These are phyloP conservation scores for Hyphopichia homilentoma DNA, from an alignment of 805 yeast genomes.

Conservation along the genomic window DNA sequence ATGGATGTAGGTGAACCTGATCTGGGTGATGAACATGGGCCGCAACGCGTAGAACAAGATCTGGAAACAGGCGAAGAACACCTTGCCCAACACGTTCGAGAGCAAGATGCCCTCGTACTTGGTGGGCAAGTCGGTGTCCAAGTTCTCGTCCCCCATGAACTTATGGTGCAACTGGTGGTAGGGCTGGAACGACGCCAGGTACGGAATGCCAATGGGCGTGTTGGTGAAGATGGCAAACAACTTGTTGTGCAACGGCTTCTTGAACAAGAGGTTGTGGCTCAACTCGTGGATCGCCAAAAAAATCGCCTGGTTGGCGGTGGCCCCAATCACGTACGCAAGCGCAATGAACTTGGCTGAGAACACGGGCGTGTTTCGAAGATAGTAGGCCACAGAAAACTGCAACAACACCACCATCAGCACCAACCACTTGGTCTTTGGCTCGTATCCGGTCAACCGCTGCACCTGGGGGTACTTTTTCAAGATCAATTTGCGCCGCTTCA, in stretches of 20 bases:
- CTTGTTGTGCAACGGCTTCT: slow-evolving; percentile 71
- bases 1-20: slow-evolving; percentile 74
- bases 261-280: slow-evolving; percentile 81
- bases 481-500: slow-evolving; percentile 66
- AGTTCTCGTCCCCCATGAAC: slow-evolving; percentile 76
- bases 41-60: slow-evolving; percentile 84
- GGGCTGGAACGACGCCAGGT: slow-evolving; percentile 83
- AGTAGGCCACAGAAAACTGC: slow-evolving; percentile 66
- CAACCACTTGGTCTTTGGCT: slow-evolving; percentile 79
- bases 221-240: slow-evolving; percentile 74
- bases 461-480: slow-evolving; percentile 76
- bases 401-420: slow-evolving; percentile 59
- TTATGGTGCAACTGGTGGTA: slow-evolving; percentile 92
- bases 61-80: slow-evolving; percentile 87
- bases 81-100: slow-evolving; percentile 78
- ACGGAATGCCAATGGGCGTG: slow-evolving; percentile 86
- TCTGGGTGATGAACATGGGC: slow-evolving; percentile 79
- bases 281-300: slow-evolving; percentile 88
- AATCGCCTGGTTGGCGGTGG: slow-evolving; percentile 78
- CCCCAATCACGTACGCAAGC: slow-evolving; percentile 77
- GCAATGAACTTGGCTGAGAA: slow-evolving; percentile 51
- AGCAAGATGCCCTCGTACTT: slow-evolving; percentile 67
- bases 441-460: slow-evolving; percentile 76
- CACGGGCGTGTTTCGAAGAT: slow-evolving; percentile 53
- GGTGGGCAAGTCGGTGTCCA: slow-evolving; percentile 89